These are phyloP conservation scores for Calonectria fujianensis DNA, from an alignment of 2,329 filamentous ascomycete genomes.

Conservation along the genomic window DNA sequence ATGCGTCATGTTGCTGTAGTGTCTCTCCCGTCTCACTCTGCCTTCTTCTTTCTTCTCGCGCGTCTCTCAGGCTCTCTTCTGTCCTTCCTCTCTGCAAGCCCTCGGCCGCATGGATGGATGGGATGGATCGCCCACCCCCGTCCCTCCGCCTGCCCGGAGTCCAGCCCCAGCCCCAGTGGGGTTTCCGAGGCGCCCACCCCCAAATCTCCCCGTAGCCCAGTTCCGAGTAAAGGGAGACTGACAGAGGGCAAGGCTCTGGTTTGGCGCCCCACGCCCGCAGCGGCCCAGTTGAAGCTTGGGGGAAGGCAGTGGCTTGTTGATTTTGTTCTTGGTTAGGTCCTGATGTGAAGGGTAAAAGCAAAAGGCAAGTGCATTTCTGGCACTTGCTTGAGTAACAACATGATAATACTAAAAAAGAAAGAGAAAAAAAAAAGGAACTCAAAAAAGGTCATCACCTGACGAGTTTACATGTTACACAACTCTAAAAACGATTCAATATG, in stretches of 20 bases:
- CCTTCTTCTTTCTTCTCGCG: background rate
- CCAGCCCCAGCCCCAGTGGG: slow-evolving; percentile 37
- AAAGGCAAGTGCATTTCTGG: too few relatives aligned
- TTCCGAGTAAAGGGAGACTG: slow-evolving; percentile 31
- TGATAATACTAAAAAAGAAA: too few relatives aligned
- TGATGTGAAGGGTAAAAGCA: background rate
- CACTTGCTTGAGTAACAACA: too few relatives aligned
- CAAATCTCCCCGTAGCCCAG: slow-evolving; percentile 29
- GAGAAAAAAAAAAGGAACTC: background rate
- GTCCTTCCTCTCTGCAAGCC: slow-evolving; percentile 10
- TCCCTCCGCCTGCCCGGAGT: slow-evolving; percentile 55
- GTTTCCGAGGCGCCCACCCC: slow-evolving; percentile 33
- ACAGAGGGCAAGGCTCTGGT: background rate
- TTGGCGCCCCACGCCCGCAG: slow-evolving; percentile 5
- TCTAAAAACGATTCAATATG: slow-evolving; percentile 14
- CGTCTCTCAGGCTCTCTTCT: background rate
- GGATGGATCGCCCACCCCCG: slow-evolving; percentile 46
- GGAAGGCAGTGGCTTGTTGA: background rate
- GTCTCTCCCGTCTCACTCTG: slow-evolving; percentile 8
- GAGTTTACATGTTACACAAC: slow-evolving; percentile 27
- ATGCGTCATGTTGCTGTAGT: slow-evolving; percentile 13
- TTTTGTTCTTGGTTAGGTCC: background rate
- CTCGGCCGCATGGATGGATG: slow-evolving; percentile 54
- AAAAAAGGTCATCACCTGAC: slow-evolving; percentile 2
- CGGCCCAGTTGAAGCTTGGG: background rate